A percentile compares a stretch with the other conserved stretches of the same genome.
Conservation (phyloP, 352 stramenopile genomes). For the Phytophthora podocarpi region DNA sequence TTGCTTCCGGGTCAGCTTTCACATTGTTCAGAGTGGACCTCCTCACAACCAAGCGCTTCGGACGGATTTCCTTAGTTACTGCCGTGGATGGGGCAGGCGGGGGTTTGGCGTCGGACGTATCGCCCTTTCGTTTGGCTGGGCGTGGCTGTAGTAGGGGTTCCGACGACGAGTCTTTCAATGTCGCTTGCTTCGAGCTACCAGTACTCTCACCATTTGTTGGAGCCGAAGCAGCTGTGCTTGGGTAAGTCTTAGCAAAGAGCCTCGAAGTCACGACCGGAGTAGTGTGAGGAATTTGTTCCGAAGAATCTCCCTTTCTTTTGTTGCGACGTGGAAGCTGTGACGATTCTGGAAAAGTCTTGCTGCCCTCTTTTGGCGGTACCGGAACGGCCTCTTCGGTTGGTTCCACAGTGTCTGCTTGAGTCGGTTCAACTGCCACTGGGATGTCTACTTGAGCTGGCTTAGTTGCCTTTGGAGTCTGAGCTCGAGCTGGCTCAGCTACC, state of each 20-base stretch:
- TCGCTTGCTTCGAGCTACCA: neutral
- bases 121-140: slow-evolving; percentile 23
- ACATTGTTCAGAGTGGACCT: slow-evolving; percentile 3
- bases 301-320: slow-evolving; percentile 26
- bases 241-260: neutral
- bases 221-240: neutral
- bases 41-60: slow-evolving; percentile 20
- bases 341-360: neutral
- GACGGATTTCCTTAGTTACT: slow-evolving; percentile 5
- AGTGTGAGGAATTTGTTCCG: slow-evolving; percentile 6
- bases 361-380: neutral
- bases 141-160: slow-evolving; percentile 6
- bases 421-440: neutral
- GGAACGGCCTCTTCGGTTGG: neutral
- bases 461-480: neutral
- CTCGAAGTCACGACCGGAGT: neutral
- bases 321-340: slow-evolving; percentile 7
- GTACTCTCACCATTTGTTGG: neutral
- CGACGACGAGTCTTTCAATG: neutral
- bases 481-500: neutral
- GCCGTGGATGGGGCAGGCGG: slow-evolving; percentile 10
- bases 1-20: slow-evolving; percentile 6
- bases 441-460: neutral
- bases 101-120: slow-evolving; percentile 12
- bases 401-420: neutral